Percentiles rank a stretch among this genome's conserved stretches.
Evolutionary conservation across 148 eudicot species (phyloP).

Genomic region (Agrostemma githago): DNA sequence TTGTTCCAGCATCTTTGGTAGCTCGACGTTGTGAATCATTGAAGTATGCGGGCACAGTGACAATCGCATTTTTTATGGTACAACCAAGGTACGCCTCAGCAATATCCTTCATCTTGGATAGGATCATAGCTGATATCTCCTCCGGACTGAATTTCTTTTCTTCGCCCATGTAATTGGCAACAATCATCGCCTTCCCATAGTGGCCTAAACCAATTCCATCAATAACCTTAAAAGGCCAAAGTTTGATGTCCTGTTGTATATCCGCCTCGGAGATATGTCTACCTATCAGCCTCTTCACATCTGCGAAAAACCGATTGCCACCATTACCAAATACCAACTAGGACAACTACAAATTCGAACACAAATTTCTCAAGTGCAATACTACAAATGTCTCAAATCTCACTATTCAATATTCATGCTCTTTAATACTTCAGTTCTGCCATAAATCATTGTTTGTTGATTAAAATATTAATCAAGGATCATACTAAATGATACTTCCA

Average conservation of each 20-base stretch:
- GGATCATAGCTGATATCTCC: slow-evolving; percentile 17
- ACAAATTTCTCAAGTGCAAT: too few relatives aligned
- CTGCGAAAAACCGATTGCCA: not conserved
- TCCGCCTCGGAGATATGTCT: slow-evolving; percentile 1
- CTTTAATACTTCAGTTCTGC: too few relatives aligned
- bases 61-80: not conserved
- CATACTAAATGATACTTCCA: too few relatives aligned
- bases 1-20: slow-evolving; percentile 3
- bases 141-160: not conserved
- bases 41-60: slow-evolving; percentile 9
- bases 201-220: not conserved
- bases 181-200: not conserved
- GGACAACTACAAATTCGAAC: too few relatives aligned
- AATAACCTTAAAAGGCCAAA: slow-evolving; percentile 16
- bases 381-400: too few relatives aligned
- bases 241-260: slow-evolving; percentile 4
- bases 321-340: too few relatives aligned
- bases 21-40: slow-evolving; percentile 10
- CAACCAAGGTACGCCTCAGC: not conserved
- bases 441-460: too few relatives aligned
- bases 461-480: too few relatives aligned
- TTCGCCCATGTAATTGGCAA: not conserved
- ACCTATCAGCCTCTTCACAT: slow-evolving; percentile 19
- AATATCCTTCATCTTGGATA: slow-evolving; percentile 1
- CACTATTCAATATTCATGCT: too few relatives aligned